A percentile compares a stretch with the other conserved stretches of the same genome.
These are phyloP conservation scores for Arachnopeziza araneosa DNA, from an alignment of 2,329 filamentous ascomycete species.

Conservation along the genomic window DNA sequence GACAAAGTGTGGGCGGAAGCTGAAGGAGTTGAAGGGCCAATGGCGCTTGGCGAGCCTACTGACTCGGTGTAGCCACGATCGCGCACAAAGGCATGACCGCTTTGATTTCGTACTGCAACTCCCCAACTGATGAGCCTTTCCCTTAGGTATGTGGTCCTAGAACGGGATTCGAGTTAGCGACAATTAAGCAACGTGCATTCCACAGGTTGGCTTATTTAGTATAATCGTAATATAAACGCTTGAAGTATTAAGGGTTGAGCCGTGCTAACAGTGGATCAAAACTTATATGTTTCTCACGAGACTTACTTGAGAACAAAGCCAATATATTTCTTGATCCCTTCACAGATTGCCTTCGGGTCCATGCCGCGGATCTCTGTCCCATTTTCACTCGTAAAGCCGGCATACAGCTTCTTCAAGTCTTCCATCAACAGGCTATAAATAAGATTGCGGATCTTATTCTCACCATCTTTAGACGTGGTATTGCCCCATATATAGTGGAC, in stretches of 20 bases:
- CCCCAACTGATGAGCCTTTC: background rate
- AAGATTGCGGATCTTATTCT: background rate
- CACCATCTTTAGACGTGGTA: background rate
- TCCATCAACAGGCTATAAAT: background rate
- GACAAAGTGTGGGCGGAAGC: background rate
- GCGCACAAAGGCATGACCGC: background rate
- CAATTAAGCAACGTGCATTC: background rate
- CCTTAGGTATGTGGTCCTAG: background rate
- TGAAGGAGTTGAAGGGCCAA: background rate
- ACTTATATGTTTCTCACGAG: background rate
- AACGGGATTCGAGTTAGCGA: background rate
- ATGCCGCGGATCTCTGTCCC: background rate
- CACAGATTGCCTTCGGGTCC: background rate
- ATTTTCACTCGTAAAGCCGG: background rate
- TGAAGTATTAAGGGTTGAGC: background rate
- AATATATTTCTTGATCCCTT: background rate
- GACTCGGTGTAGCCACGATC: background rate
- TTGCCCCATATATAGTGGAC: background rate
- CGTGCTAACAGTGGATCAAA: background rate
- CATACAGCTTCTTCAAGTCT: background rate
- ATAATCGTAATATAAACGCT: background rate
- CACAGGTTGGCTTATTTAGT: background rate
- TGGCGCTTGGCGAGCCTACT: background rate
- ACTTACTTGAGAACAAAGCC: background rate
- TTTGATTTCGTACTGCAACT: background rate